Percentiles rank a stretch among this genome's conserved stretches.
These are phyloP conservation scores for Pythium grandisporangium DNA, from an alignment of 352 stramenopile genomes.

Conservation along the genomic window DNA sequence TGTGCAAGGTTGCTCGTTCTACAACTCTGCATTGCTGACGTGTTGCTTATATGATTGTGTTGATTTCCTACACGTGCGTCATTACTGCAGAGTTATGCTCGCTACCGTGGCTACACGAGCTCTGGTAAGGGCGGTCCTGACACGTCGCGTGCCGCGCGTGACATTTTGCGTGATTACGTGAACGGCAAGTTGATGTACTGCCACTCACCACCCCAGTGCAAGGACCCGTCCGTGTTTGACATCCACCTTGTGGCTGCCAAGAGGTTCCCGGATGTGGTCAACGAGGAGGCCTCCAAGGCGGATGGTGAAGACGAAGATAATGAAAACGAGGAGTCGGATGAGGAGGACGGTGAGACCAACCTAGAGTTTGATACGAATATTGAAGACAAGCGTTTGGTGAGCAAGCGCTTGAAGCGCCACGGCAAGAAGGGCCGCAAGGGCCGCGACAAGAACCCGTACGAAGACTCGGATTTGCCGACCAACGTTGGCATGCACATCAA, in stretches of 20 bases:
- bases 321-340: constrained; percentile 6
- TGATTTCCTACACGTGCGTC: too few relatives aligned
- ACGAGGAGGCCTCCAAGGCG: constrained; percentile 3
- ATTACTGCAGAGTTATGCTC: constrained; percentile 64
- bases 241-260: constrained; percentile 52
- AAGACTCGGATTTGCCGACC: constrained; percentile 68
- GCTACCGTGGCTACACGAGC: constrained; percentile 88
- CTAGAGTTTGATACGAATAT: constrained; percentile 64
- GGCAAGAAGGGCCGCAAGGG: constrained; percentile 96
- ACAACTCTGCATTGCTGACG: too few relatives aligned
- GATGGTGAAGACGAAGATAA: constrained; percentile 9
- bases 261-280: constrained; percentile 44
- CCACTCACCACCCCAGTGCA: constrained; percentile 84
- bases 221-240: constrained; percentile 56
- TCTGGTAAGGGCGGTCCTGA: constrained; percentile 92
- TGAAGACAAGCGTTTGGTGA: constrained; percentile 60
- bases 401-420: constrained; percentile 88
- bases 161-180: constrained; percentile 98
- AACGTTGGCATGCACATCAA: constrained; percentile 58
- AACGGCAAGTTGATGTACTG: constrained; percentile 97
- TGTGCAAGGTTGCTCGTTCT: background rate
- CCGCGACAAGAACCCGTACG: constrained; percentile 96
- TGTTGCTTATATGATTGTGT: too few relatives aligned
- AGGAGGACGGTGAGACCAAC: constrained; percentile 18
- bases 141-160: constrained; percentile 90